Conservation (phyloP, 2,329 filamentous ascomycete species). For the Teratosphaeria nubilosa region DNA sequence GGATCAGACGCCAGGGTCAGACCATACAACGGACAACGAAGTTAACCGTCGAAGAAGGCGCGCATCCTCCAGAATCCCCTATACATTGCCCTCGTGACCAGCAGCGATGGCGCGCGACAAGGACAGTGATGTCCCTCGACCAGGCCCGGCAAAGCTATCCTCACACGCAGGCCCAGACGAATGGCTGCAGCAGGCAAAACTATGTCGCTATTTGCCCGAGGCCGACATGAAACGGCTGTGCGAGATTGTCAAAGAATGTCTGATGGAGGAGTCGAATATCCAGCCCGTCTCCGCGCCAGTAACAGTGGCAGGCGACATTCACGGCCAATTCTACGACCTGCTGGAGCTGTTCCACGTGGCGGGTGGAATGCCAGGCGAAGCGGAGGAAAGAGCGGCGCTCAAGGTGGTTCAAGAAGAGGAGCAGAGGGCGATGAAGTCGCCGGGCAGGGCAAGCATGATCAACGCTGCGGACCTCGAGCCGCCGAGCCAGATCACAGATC, state of each 20-base stretch:
- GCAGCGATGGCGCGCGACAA: constrained; percentile 35
- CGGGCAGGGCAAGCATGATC: constrained; percentile 47
- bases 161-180: constrained; percentile 82
- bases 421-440: constrained; percentile 9
- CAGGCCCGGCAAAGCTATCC: constrained; percentile 76
- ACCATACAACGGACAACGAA: neutral
- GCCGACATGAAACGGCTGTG: constrained; percentile 97
- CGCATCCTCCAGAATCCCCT: neutral
- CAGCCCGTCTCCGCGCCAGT: constrained; percentile 95
- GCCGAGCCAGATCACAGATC: constrained; percentile 77
- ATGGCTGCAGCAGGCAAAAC: constrained; percentile 93
- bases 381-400: constrained; percentile 17
- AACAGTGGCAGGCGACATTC: constrained; percentile 95
- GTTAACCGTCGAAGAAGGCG: neutral
- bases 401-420: neutral
- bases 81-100: neutral
- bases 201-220: constrained; percentile 94
- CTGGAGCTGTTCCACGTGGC: constrained; percentile 94
- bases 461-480: constrained; percentile 88
- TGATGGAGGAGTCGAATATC: constrained; percentile 99
- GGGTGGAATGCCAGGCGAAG: constrained; percentile 86
- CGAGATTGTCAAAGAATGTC: constrained; percentile 95
- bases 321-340: constrained; percentile 97
- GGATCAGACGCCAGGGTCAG: neutral
- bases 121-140: constrained; percentile 62